Conservation (phyloP, 176 grass and related monocot genomes). For the Triticum monococcum region DNA sequence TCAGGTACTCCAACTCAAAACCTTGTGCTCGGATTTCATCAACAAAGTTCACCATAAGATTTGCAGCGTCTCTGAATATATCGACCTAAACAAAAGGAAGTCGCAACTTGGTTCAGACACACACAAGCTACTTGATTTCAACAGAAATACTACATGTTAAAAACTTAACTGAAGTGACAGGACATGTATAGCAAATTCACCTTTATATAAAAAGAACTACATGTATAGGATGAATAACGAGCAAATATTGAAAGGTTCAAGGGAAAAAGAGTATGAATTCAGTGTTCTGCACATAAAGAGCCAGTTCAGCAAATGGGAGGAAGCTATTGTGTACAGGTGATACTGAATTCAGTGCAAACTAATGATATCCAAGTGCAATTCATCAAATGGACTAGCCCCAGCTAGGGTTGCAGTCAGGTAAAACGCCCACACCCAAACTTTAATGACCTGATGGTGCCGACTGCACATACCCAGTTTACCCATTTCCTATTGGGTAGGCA, state of each 20-base stretch:
- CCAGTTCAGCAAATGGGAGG: background rate
- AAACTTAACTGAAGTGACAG: background rate
- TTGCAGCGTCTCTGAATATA: conserved; percentile 98
- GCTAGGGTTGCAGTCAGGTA: background rate
- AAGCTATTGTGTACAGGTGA: background rate
- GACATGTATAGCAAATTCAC: background rate
- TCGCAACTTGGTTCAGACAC: background rate
- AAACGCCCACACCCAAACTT: background rate
- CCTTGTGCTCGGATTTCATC: conserved; percentile 92
- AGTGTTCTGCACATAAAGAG: background rate
- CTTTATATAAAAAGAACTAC: background rate
- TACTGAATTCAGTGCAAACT: background rate
- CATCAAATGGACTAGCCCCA: background rate
- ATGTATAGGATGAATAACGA: background rate
- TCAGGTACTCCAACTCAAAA: conserved; percentile 91
- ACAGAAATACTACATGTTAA: background rate
- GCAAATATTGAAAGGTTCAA: background rate
- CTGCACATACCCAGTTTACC: background rate
- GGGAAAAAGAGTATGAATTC: background rate
- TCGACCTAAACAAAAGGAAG: conserved; percentile 63
- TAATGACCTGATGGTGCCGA: background rate
- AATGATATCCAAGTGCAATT: background rate
- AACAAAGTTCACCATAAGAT: conserved; percentile 88
- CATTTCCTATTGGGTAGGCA: background rate
- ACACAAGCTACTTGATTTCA: background rate